Evolutionary conservation across 805 yeast genomes (phyloP), one percentile per base, ranked within the genome.

Genomic region (Hanseniaspora taiwanica): DNA sequence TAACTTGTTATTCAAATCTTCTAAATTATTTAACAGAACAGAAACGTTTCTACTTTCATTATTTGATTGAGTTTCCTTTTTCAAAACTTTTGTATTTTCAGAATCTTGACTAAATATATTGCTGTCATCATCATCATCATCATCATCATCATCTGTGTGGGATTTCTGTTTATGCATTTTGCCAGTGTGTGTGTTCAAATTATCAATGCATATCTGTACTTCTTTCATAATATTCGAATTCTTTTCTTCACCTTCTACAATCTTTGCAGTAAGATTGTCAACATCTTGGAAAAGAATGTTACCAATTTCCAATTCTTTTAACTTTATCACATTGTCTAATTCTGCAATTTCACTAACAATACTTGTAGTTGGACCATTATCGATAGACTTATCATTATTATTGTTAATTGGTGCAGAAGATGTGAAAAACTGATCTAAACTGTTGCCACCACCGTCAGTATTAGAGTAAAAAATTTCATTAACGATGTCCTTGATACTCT

Each of bases 311-410:
- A 35, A 20, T 36, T 42, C 44, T 21, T 42, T 42, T n/a, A 38
- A 9, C n/a, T 31, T 31, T 1, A 42, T 42, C 9, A 23, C 21
- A 17, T 42, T 38, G 12, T 36, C 41, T 2, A 42, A 21, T n/a
- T 42, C 44, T 7, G 44, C 44, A 8, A 42, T 42, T 2, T 25
- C 36, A 7, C 27, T 42, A 6, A 42, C 44, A 14, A 42, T 42
- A 8, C 18, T n/a, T 4, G 18, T 18, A 5, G 33, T n/a, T n/a
- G n/a, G n/a, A n/a, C n/a, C n/a, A n/a, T n/a, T n/a, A n/a, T n/a
- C n/a, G n/a, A n/a, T n/a, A n/a, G n/a, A n/a, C n/a, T n/a, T n/a
- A n/a, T n/a, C n/a, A n/a, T n/a, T n/a, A n/a, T n/a, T 29, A 29
- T 29, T 29, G 33, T 16, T 16, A 8, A 29, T 29, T 4, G 33